Evolutionary conservation across 441 rosid species (phyloP).

Genomic region (Caryocar brasiliense): DNA sequence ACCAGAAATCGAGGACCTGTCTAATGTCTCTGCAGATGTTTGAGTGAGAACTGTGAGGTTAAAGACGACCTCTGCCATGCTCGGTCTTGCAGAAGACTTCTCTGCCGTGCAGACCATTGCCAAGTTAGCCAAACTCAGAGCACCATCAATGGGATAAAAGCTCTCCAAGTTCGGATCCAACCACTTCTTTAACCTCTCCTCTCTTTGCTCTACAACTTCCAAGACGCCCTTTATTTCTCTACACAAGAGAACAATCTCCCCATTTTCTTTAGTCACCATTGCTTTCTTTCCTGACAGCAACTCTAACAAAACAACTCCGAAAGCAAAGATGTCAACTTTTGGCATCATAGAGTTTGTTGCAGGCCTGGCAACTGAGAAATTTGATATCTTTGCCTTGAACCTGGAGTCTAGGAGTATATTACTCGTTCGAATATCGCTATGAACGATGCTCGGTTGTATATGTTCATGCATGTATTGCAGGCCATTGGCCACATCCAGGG

Average conservation of each 20-base stretch:
- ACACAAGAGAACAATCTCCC: slow-evolving; percentile 34
- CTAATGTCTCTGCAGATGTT: slow-evolving; percentile 24
- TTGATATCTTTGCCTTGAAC: slow-evolving; percentile 51
- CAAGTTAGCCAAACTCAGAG: slow-evolving; percentile 38
- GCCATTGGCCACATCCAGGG: slow-evolving; percentile 51
- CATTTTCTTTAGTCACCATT: slow-evolving; percentile 31
- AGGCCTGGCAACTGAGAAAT: slow-evolving; percentile 43
- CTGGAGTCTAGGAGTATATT: slow-evolving; percentile 44
- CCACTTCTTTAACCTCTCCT: slow-evolving; percentile 38
- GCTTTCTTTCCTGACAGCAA: slow-evolving; percentile 51
- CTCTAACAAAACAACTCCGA: slow-evolving; percentile 49
- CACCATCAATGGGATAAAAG: slow-evolving; percentile 38
- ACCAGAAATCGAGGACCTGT: slow-evolving; percentile 30
- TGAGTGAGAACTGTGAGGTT: slow-evolving; percentile 42
- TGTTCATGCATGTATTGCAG: slow-evolving; percentile 59
- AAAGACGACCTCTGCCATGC: slow-evolving; percentile 56
- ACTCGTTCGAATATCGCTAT: slow-evolving; percentile 38
- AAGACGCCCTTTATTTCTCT: slow-evolving; percentile 31
- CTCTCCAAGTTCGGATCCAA: slow-evolving; percentile 48
- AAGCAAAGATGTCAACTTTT: slow-evolving; percentile 48
- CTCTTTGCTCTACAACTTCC: slow-evolving; percentile 30
- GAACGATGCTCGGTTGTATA: slow-evolving; percentile 44
- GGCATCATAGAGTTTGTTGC: slow-evolving; percentile 22
- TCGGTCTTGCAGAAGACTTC: slow-evolving; percentile 40
- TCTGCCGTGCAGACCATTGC: slow-evolving; percentile 43